Base-by-base conservation (phyloP, 2,329 filamentous ascomycete genomes). In the Cladophialophora yegresii region DNA sequence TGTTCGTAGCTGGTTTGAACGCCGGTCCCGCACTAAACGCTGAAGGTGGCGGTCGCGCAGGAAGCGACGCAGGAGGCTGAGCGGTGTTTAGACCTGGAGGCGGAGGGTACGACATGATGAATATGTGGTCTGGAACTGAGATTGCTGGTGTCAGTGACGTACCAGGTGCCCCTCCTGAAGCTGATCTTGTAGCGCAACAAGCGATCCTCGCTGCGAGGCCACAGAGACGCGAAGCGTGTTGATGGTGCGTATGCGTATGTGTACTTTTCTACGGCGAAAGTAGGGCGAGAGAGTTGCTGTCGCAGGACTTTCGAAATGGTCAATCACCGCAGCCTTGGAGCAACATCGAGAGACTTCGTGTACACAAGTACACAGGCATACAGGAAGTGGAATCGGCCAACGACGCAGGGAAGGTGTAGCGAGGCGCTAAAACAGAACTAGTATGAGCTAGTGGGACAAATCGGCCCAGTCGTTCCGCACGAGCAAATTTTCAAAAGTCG, bases 101-200 rank as follows among this genome's bases (percentile, higher is more conserved):
- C 76, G 88, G 89, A 79, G 90, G 89, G 84, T 91, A 91, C 80
- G 90, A 89, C 91, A 93, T 93, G 81, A 82, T 83, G 81, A 82
- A 81, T 73, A 77, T 76, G 71, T 73, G 75, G 73, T 74, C 78
- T 74, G 74, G 57, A 58, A 28, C 45, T 58, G 58, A 67, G 30
- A 54, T 63, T 61, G 60, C 62, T 65, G 67, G 59, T 67, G 49
- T 57, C 54, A 51, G 32, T 54, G 47, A 68, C 66, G 66, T 68
- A 68, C 66, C 66, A 64, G 58, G 57, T 32, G 54, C 65, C 61
- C 63, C 26, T 32, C 13, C 13, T 23, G 58, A 64, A 62, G 58
- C 54, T 36, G 47, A 32, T 50, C 32, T 51, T 51, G 47, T 10
- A 51, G 20, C 57, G 43, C 28, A 16, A 20, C 54, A 33, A 57